Base-by-base conservation (phyloP, 225 moss, liverwort and hornwort species). In the Physcomitrium patens region DNA sequence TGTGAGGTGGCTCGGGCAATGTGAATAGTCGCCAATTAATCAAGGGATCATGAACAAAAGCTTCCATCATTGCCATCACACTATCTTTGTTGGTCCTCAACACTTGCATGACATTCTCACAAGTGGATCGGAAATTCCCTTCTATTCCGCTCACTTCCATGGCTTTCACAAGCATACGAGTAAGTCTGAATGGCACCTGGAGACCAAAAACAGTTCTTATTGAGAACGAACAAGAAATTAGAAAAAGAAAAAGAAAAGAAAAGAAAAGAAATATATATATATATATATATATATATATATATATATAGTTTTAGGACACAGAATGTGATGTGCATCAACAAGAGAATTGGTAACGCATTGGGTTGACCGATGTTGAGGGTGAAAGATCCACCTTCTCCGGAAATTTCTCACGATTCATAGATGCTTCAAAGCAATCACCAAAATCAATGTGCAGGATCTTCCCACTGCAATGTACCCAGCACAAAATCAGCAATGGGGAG, bases 21-120 rank as follows among this genome's bases (percentile, higher is more conserved):
- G 83, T 91, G 66, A 93, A 93, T 16, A 99, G 89, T 42, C 99
- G 86, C 99, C 99, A 99, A 73, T 99, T 99, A 51, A 99, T 99
- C 81, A 99, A 74, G 49, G 99, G 99, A 58, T 99, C 99, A 69
- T 99, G 99, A 23, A 99, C 99, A 83, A 99, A 99, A 54, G 99
- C 99, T 89, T 93, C 93, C 99, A 99, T 99, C 99, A 99, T 99
- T 59, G 99, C 99, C 91, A 95, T 95, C 67, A 99, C 99, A 65
- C 99, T 99, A 76, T 95, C 99, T 67, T 90, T 99, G 76, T 99
- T 95, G 67, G 93, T 93, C 58, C 99, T 91, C 63, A 99, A 84
- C 26, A 99, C 99, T 89, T 99, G 95, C 95, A 99, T 93, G 37
- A 93, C 91, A 68, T 86, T 92, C 74, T 95, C 99, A 83, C 99